These are phyloP conservation scores for Candida orba DNA, from an alignment of 805 yeast genomes.

Conservation along the genomic window DNA sequence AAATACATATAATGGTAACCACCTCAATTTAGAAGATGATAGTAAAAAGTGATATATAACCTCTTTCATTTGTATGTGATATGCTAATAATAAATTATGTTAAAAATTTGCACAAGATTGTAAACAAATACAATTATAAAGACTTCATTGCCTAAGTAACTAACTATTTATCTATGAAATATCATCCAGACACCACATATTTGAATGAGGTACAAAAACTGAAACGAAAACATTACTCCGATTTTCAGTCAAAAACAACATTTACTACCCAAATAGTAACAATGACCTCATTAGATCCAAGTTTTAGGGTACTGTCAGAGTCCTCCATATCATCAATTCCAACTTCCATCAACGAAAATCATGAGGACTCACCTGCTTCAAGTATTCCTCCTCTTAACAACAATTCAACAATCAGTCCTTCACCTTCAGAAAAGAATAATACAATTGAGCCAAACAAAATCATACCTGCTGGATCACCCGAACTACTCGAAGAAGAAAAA, in stretches of 20 bases:
- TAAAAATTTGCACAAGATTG: not conserved
- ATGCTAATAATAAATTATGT: not conserved
- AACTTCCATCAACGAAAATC: not conserved
- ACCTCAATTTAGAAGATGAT: constrained; percentile 45
- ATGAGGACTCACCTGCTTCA: not conserved
- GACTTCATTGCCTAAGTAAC: too few species aligned
- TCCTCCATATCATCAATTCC: constrained; percentile 1
- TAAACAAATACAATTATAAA: too few species aligned
- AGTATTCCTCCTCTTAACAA: not conserved
- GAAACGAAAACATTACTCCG: not conserved
- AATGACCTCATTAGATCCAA: not conserved
- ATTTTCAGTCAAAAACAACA: not conserved
- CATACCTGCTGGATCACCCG: constrained; percentile 25
- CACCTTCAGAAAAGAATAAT: constrained; percentile 2
- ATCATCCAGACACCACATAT: too few species aligned
- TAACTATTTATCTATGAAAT: too few species aligned
- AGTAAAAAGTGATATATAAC: not conserved
- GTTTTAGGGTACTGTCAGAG: constrained; percentile 2
- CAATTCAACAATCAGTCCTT: constrained; percentile 3
- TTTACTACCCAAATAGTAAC: not conserved
- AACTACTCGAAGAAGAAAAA: constrained; percentile 41
- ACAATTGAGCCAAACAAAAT: constrained; percentile 4
- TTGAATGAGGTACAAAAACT: too few species aligned
- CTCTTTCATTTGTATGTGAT: too few species aligned
- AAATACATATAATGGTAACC: constrained; percentile 52